Percentiles rank a stretch among this genome's conserved stretches.
Conservation (phyloP, 768 basidiomycete genomes). For the Kwoniella shandongensis region DNA sequence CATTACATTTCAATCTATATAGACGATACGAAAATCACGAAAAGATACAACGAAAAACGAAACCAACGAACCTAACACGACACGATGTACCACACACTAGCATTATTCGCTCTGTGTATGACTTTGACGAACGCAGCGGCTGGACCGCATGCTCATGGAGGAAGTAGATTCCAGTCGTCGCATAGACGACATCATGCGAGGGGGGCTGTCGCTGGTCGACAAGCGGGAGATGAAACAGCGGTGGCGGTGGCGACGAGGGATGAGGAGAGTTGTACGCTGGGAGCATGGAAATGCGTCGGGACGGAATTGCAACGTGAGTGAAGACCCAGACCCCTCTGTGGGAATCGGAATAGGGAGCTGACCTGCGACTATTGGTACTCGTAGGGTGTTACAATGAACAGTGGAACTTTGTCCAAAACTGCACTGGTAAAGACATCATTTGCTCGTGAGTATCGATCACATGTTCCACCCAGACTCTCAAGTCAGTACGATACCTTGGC, state of each 20-base stretch:
- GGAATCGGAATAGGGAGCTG: too few relatives aligned
- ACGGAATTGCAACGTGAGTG: constrained; percentile 21
- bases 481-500: background rate
- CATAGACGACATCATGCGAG: constrained; percentile 21
- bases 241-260: constrained; percentile 4
- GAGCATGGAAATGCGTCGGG: constrained; percentile 21
- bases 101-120: constrained; percentile 1
- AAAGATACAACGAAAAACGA: background rate
- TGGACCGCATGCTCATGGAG: constrained; percentile 11
- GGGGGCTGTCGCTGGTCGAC: constrained; percentile 6
- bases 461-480: background rate
- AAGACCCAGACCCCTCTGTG: too few relatives aligned
- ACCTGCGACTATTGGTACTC: too few relatives aligned
- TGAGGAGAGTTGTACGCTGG: constrained; percentile 10
- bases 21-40: too few relatives aligned
- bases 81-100: background rate
- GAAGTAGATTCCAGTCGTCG: background rate
- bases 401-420: constrained; percentile 20
- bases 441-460: constrained; percentile 16
- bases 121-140: constrained; percentile 9
- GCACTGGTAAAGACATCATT: constrained; percentile 19
- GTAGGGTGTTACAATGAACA: constrained; percentile 19
- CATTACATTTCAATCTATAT: background rate
- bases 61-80: background rate
- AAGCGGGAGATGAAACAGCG: background rate